These are phyloP conservation scores for Ilyonectria destructans DNA, from an alignment of 2,329 filamentous ascomycete genomes.

Conservation along the genomic window DNA sequence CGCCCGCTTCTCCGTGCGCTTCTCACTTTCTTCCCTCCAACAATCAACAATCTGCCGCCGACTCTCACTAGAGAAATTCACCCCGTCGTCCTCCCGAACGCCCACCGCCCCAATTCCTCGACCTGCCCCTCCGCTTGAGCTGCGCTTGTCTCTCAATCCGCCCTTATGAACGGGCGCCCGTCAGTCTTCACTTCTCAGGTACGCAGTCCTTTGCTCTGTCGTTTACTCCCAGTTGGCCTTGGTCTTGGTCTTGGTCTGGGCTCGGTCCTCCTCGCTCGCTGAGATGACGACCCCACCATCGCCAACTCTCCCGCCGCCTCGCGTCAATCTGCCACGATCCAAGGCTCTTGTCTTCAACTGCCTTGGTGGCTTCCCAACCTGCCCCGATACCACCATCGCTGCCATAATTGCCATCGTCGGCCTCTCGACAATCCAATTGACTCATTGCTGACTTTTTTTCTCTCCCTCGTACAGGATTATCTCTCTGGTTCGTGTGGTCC, in stretches of 20 bases:
- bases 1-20: conserved; percentile 3
- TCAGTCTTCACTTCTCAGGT: conserved; percentile 92
- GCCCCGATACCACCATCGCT: conserved; percentile 14
- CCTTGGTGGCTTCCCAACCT: neutral
- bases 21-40: neutral
- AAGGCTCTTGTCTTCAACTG: conserved; percentile 19
- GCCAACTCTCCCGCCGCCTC: conserved; percentile 32
- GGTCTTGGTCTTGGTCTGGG: conserved; percentile 16
- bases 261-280: conserved; percentile 29
- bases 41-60: neutral
- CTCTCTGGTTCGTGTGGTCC: conserved; percentile 75
- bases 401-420: conserved; percentile 17
- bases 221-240: conserved; percentile 14
- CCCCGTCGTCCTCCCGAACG: conserved; percentile 16
- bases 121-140: conserved; percentile 47
- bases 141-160: conserved; percentile 64
- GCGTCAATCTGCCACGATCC: conserved; percentile 14
- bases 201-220: conserved; percentile 50
- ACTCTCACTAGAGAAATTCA: conserved; percentile 26
- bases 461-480: conserved; percentile 74
- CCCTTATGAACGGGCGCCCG: conserved; percentile 89
- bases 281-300: conserved; percentile 40
- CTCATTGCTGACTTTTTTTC: conserved; percentile 60
- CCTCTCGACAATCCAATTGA: conserved; percentile 35
- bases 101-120: conserved; percentile 29